A percentile compares a stretch with the other conserved stretches of the same genome.
Conservation (phyloP, 1,284 basidiomycete species). For the Apiotrichum porosum region DNA sequence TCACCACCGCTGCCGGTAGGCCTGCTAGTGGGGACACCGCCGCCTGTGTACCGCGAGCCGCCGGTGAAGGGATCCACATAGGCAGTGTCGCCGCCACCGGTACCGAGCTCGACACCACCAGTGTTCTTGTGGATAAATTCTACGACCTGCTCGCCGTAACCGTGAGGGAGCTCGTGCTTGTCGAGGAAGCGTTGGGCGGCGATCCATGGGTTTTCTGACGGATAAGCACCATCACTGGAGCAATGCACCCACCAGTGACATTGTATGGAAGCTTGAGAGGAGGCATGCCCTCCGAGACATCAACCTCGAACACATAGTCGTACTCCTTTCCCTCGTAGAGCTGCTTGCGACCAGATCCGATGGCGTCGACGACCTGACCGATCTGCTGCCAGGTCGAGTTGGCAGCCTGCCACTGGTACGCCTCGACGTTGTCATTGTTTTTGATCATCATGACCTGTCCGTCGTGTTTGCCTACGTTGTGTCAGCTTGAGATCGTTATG, state of each 20-base stretch:
- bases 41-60: constrained; percentile 56
- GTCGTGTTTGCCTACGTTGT: constrained; percentile 69
- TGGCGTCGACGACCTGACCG: constrained; percentile 91
- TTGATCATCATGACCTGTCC: constrained; percentile 90
- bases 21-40: constrained; percentile 17
- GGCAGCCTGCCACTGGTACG: constrained; percentile 76
- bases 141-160: constrained; percentile 86
- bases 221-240: neutral
- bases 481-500: constrained; percentile 1
- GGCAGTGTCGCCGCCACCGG: constrained; percentile 48
- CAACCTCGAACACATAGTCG: constrained; percentile 98
- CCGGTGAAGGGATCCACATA: constrained; percentile 90
- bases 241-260: constrained; percentile 59
- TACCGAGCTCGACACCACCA: constrained; percentile 63
- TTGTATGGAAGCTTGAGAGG: constrained; percentile 95
- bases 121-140: constrained; percentile 93
- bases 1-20: constrained; percentile 18
- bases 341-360: constrained; percentile 80
- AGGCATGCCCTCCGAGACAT: constrained; percentile 86
- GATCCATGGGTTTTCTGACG: constrained; percentile 79
- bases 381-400: constrained; percentile 79
- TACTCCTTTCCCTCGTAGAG: constrained; percentile 88
- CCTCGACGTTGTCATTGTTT: constrained; percentile 72
- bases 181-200: constrained; percentile 88
- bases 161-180: constrained; percentile 73